Conservation (phyloP, 495 filamentous ascomycete genomes). For the Penicillium coffeae region DNA sequence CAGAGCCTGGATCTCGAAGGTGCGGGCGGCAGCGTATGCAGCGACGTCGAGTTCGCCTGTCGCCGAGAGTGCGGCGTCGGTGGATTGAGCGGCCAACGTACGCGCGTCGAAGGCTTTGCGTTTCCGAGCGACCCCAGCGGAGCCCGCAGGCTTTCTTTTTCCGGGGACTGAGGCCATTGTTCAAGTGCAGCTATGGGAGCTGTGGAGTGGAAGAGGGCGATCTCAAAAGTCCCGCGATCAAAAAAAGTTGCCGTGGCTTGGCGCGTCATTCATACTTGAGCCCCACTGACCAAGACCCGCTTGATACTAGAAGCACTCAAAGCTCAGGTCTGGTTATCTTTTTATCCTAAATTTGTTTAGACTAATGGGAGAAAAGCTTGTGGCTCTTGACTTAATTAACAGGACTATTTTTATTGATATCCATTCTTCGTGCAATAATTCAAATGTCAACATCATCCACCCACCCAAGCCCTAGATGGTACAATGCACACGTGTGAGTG, state of each 20-base stretch:
- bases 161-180: slow-evolving; percentile 34
- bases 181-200: slow-evolving; percentile 8
- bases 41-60: slow-evolving; percentile 76
- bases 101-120: slow-evolving; percentile 69
- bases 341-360: background rate
- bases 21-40: slow-evolving; percentile 74
- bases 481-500: too few relatives aligned
- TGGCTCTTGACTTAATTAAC: too few relatives aligned
- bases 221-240: background rate
- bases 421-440: too few relatives aligned
- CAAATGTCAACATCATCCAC: too few relatives aligned
- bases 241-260: slow-evolving; percentile 28
- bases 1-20: slow-evolving; percentile 84
- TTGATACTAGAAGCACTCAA: too few relatives aligned
- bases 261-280: slow-evolving; percentile 30
- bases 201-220: slow-evolving; percentile 4
- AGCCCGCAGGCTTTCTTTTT: slow-evolving; percentile 32
- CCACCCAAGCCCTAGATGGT: too few relatives aligned
- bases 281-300: too few relatives aligned
- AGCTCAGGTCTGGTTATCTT: too few relatives aligned
- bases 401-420: too few relatives aligned
- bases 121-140: slow-evolving; percentile 42
- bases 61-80: slow-evolving; percentile 63
- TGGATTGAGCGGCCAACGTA: slow-evolving; percentile 65
- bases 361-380: too few relatives aligned